These are phyloP conservation scores for Pestalotiopsis sp. DNA, from an alignment of 2,329 filamentous ascomycete genomes.

Conservation along the genomic window DNA sequence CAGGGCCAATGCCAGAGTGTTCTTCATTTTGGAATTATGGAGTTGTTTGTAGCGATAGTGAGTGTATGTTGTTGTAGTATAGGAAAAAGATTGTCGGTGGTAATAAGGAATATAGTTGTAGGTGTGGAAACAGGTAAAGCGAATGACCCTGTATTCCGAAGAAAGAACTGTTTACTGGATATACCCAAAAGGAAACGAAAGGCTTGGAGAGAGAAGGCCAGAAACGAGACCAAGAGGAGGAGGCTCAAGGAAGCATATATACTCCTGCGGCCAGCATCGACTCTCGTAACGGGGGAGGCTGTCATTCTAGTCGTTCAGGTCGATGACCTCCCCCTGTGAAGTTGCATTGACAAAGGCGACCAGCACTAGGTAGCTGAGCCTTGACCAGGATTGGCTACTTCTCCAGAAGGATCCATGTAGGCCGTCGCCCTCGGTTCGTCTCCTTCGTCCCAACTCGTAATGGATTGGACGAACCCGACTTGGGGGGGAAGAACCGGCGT, in stretches of 20 bases:
- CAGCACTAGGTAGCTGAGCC: constrained; percentile 19
- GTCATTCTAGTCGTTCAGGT: constrained; percentile 16
- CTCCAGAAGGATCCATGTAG: constrained; percentile 22
- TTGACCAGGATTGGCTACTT: constrained; percentile 23
- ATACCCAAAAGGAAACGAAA: constrained; percentile 29
- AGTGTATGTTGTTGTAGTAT: neutral
- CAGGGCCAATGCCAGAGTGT: constrained; percentile 47
- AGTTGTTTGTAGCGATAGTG: neutral
- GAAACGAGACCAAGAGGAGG: neutral
- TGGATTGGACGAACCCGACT: constrained; percentile 5
- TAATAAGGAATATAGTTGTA: constrained; percentile 29
- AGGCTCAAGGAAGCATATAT: constrained; percentile 27
- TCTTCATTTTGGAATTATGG: constrained; percentile 49
- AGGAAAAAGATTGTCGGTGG: constrained; percentile 21
- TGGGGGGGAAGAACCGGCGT: neutral
- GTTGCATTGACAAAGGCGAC: constrained; percentile 14
- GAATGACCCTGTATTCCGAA: constrained; percentile 55
- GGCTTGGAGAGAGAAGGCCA: constrained; percentile 14
- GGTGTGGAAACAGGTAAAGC: constrained; percentile 47
- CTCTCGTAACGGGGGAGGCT: constrained; percentile 20
- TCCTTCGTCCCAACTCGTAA: constrained; percentile 21
- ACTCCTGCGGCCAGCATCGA: constrained; percentile 11
- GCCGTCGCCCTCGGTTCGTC: neutral
- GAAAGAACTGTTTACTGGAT: constrained; percentile 30
- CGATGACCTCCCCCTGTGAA: neutral